A percentile compares a stretch with the other conserved stretches of the same genome.
These are phyloP conservation scores for Macrolepiota fuliginosa DNA, from an alignment of 768 basidiomycete genomes.

Conservation along the genomic window DNA sequence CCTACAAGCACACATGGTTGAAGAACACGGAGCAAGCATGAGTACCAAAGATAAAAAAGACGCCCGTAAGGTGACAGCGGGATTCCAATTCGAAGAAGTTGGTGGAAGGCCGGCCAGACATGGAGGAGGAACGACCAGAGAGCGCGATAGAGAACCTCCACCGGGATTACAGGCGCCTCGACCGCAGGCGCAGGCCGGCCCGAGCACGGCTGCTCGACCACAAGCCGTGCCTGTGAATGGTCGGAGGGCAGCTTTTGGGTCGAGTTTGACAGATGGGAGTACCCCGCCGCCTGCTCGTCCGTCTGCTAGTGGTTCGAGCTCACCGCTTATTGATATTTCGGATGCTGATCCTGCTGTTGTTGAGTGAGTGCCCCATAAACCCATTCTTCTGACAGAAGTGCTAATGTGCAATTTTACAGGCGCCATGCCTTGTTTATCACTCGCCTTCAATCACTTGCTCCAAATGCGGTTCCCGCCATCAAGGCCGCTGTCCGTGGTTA, in stretches of 20 bases:
- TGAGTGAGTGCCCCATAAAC: constrained; percentile 41
- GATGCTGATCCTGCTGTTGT: constrained; percentile 48
- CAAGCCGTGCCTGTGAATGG: constrained; percentile 30
- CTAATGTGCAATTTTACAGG: constrained; percentile 33
- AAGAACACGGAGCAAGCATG: constrained; percentile 77
- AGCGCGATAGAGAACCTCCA: constrained; percentile 52
- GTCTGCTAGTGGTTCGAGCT: constrained; percentile 32
- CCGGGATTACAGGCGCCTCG: constrained; percentile 30
- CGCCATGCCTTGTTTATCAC: constrained; percentile 63
- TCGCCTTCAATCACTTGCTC: constrained; percentile 57
- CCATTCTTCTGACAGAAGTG: background rate
- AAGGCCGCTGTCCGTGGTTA: constrained; percentile 80
- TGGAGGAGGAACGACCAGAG: constrained; percentile 38
- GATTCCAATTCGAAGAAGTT: constrained; percentile 59
- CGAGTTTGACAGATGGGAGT: constrained; percentile 43
- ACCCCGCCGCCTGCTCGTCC: constrained; percentile 21
- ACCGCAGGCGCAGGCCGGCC: background rate
- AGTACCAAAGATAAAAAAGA: constrained; percentile 67
- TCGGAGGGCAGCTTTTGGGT: constrained; percentile 64
- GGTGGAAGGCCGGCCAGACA: constrained; percentile 31
- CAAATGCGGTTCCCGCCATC: constrained; percentile 58
- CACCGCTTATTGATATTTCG: constrained; percentile 28
- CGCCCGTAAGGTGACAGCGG: constrained; percentile 66
- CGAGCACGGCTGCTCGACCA: background rate
- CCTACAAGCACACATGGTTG: constrained; percentile 88